Conservation (phyloP, 208 protist genomes). For the Wallacemonas sp. region DNA sequence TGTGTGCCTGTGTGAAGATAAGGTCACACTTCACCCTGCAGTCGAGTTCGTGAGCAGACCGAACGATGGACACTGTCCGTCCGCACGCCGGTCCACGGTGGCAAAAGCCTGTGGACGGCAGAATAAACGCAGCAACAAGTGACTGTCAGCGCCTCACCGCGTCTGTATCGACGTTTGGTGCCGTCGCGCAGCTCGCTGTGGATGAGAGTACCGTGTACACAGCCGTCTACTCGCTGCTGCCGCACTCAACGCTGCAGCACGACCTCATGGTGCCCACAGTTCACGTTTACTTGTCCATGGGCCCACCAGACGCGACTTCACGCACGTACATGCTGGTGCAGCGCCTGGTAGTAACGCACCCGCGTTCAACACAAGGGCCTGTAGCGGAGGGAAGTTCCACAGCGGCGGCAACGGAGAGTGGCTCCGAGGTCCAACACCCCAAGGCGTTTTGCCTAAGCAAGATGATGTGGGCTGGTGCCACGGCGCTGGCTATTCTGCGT, state of each 20-base stretch:
- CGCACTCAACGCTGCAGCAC: not conserved
- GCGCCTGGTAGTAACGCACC: not conserved
- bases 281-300: slow-evolving; percentile 1
- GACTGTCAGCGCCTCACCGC: not conserved
- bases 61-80: not conserved
- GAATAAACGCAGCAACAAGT: not conserved
- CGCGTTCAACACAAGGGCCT: not conserved
- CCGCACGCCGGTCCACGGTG: not conserved
- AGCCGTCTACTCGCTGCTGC: not conserved
- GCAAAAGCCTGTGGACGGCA: not conserved
- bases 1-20: not conserved
- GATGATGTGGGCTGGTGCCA: slow-evolving; percentile 7
- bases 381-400: not conserved
- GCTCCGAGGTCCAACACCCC: not conserved
- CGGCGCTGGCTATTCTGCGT: not conserved
- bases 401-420: not conserved
- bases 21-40: not conserved
- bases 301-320: not conserved
- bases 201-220: not conserved
- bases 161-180: not conserved
- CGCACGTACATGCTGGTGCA: slow-evolving; percentile 6
- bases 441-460: slow-evolving; percentile 10
- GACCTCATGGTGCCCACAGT: not conserved
- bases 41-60: not conserved
- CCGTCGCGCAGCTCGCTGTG: not conserved